These are phyloP conservation scores for Serendipita sp. DNA, from an alignment of 768 basidiomycete genomes.

Conservation along the genomic window DNA sequence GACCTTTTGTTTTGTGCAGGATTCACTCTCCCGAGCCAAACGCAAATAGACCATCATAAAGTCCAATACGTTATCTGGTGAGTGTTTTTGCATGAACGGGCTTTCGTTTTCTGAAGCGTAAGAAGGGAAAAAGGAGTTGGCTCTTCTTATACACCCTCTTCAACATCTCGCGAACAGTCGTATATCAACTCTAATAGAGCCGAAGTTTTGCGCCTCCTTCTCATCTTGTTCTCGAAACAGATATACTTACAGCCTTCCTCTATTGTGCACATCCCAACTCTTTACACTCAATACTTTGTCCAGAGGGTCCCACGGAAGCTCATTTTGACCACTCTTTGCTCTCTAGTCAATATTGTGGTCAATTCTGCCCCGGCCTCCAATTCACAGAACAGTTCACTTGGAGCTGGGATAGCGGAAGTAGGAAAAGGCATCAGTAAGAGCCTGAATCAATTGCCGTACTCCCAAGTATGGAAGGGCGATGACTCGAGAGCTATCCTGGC, in stretches of 20 bases:
- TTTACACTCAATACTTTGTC: slow-evolving; percentile 61
- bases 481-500: slow-evolving; percentile 60
- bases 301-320: slow-evolving; percentile 62
- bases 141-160: slow-evolving; percentile 58
- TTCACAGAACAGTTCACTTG: slow-evolving; percentile 6
- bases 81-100: slow-evolving; percentile 14
- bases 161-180: slow-evolving; percentile 25
- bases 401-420: slow-evolving; percentile 12
- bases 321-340: slow-evolving; percentile 85
- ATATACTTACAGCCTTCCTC: slow-evolving; percentile 64
- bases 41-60: slow-evolving; percentile 65
- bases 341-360: slow-evolving; percentile 78
- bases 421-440: slow-evolving; percentile 1
- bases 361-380: slow-evolving; percentile 32
- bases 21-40: slow-evolving; percentile 68
- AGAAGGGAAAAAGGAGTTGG: slow-evolving; percentile 89
- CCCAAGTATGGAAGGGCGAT: slow-evolving; percentile 82
- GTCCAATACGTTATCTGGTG: slow-evolving; percentile 82
- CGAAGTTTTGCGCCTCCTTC: slow-evolving; percentile 77
- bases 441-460: slow-evolving; percentile 52
- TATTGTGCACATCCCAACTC: slow-evolving; percentile 46
- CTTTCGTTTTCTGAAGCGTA: slow-evolving; percentile 6
- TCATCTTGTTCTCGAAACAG: slow-evolving; percentile 76
- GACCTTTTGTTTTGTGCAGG: slow-evolving; percentile 89
- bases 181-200: slow-evolving; percentile 61